Evolutionary conservation across 2,329 filamentous ascomycete species (phyloP), one percentile per base, ranked within the genome.

Genomic region (Phaeophleospora eucalypticola): DNA sequence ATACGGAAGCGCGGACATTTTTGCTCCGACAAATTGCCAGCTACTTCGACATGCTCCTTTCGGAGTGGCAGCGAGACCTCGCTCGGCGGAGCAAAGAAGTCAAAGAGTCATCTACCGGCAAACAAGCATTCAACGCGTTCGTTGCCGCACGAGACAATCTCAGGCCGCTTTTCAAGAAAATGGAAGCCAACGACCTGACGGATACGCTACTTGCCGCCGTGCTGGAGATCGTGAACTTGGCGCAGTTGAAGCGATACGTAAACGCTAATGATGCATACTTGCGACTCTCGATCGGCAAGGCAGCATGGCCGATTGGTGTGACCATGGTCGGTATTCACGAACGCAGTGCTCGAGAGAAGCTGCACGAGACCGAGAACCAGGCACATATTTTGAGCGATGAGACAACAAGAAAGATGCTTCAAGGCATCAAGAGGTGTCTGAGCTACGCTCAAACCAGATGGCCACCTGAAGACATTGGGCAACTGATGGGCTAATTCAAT

Each of bases 251-350:
- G 49, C 82, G 88, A 53, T 98, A 98, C 64, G 91, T 98, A 38
- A 87, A 96, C 69, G 93, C 93, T 27, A 97, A 97, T 65, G 88
- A 98, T 66, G 90, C 89, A 0, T 98, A 98, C 68, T 74, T 98
- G 51, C 79, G 88, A 43, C 75, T 98, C 45, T 95, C 88, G 66
- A 98, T 98, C 63, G 66, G 66, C 15, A 69, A 69, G 48, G 65
- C 66, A 19, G 93, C 93, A 14, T 98, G 93, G 93, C 93, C 93
- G 18, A 98, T 98, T 63, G 93, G 93, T 70, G 93, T 98, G 33
- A 98, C 93, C 67, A 98, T 97, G 93, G 93, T 98, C 63, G 93
- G 93, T 76, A 98, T 98, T 60, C 93, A 98, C 79, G 93, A 97
- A 75, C 83, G 93, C 64, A 93, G 86, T 57, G 91, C 93, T 16